Percentiles rank a stretch among this genome's conserved stretches.
These are phyloP conservation scores for Heteromeles arbutifolia DNA, from an alignment of 306 rosid species.

Conservation along the genomic window DNA sequence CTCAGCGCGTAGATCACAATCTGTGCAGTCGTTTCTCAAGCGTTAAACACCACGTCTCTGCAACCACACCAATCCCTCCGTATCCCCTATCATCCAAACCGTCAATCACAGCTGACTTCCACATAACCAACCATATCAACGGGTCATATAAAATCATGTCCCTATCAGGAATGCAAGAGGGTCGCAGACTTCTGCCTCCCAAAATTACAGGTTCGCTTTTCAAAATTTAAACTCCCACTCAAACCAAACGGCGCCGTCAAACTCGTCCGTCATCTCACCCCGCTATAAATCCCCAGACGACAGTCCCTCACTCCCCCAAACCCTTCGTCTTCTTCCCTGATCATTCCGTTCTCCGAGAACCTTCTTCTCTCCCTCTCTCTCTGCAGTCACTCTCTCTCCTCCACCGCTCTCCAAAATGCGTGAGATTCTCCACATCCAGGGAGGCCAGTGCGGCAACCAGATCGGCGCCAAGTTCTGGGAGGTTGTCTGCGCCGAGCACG, in stretches of 20 bases:
- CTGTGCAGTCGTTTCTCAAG: background rate
- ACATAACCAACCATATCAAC: background rate
- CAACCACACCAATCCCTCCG: background rate
- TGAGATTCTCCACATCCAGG: slow-evolving; percentile 60
- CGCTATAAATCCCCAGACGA: slow-evolving; percentile 19
- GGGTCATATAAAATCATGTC: background rate
- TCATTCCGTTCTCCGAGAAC: background rate
- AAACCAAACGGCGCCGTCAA: slow-evolving; percentile 34
- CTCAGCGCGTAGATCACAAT: background rate
- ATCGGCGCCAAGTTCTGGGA: slow-evolving; percentile 78
- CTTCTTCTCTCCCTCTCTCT: background rate
- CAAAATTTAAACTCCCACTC: slow-evolving; percentile 46
- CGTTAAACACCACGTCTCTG: background rate
- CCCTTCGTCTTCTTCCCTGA: background rate
- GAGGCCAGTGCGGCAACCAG: slow-evolving; percentile 70
- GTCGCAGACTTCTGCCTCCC: background rate
- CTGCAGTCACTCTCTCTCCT: background rate
- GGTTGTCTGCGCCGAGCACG: slow-evolving; percentile 62
- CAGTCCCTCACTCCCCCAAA: background rate
- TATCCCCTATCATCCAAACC: background rate
- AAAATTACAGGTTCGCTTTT: slow-evolving; percentile 21
- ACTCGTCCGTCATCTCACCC: slow-evolving; percentile 10
- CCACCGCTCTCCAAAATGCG: slow-evolving; percentile 37
- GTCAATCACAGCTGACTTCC: background rate
- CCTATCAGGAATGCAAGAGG: background rate